Conservation (phyloP, 1,284 basidiomycete genomes). For the Rugosomyces carneus region DNA sequence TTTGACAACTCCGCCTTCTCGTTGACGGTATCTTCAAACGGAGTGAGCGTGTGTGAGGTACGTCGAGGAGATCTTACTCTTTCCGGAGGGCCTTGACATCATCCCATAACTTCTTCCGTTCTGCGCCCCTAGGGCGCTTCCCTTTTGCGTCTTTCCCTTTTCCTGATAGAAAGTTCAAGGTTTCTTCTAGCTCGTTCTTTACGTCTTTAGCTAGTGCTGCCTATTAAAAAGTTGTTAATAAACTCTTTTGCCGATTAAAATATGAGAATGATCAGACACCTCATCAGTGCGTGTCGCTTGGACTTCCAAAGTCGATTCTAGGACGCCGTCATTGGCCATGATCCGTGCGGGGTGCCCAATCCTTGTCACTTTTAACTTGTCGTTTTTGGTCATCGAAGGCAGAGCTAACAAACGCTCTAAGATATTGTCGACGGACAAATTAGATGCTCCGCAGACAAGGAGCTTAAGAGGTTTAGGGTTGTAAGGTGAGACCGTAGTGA, state of each 20-base stretch:
- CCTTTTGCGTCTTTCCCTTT: conserved; percentile 77
- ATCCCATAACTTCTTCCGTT: conserved; percentile 86
- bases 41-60: not conserved
- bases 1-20: conserved; percentile 79
- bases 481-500: conserved; percentile 46
- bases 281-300: conserved; percentile 78
- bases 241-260: not conserved
- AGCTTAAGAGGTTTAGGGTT: conserved; percentile 52
- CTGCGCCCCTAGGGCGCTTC: conserved; percentile 63
- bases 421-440: conserved; percentile 89
- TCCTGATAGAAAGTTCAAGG: conserved; percentile 62
- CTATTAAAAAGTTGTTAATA: conserved; percentile 22
- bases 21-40: conserved; percentile 69
- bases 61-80: conserved; percentile 53
- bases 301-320: conserved; percentile 83
- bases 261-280: conserved; percentile 26
- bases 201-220: conserved; percentile 81
- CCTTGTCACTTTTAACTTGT: conserved; percentile 64
- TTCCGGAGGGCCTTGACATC: conserved; percentile 87
- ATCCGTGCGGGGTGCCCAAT: conserved; percentile 93
- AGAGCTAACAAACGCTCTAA: conserved; percentile 73
- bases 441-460: conserved; percentile 88
- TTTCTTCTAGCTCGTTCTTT: conserved; percentile 73
- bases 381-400: conserved; percentile 37
- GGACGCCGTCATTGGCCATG: conserved; percentile 62